Percentiles rank a stretch among this genome's conserved stretches.
Conservation (phyloP, 2,329 filamentous ascomycete species). For the Arthrobotrys conoides region DNA sequence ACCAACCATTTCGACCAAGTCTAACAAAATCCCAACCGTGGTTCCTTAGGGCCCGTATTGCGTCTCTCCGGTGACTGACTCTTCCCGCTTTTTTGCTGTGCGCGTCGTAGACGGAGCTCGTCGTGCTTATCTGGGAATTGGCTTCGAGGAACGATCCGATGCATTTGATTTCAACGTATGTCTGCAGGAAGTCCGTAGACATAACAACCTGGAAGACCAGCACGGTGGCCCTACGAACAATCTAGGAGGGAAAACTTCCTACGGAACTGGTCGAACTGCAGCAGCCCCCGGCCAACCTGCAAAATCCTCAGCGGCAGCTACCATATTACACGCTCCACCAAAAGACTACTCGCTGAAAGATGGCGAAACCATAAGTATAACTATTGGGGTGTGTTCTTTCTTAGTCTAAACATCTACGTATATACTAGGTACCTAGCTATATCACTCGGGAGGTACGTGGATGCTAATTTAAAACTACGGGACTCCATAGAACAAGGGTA, state of each 20-base stretch:
- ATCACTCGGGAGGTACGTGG: not conserved
- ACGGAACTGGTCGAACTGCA: conserved; percentile 65
- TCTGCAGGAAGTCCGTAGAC: conserved; percentile 78
- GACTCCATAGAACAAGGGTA: conserved; percentile 63
- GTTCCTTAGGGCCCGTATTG: conserved; percentile 62
- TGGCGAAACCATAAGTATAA: conserved; percentile 88
- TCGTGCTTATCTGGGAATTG: conserved; percentile 85
- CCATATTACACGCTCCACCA: conserved; percentile 59
- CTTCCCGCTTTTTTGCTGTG: conserved; percentile 85
- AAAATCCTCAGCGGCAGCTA: conserved; percentile 13
- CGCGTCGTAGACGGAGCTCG: conserved; percentile 81
- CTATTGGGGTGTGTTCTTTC: conserved; percentile 74
- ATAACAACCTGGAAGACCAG: conserved; percentile 69
- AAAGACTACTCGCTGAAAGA: conserved; percentile 89
- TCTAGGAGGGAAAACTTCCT: conserved; percentile 63
- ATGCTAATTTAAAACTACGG: conserved; percentile 19
- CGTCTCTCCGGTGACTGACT: conserved; percentile 84
- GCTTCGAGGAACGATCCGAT: conserved; percentile 87
- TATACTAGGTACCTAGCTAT: no score
- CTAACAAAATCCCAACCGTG: not conserved
- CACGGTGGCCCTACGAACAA: conserved; percentile 64
- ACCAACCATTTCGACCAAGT: conserved; percentile 1
- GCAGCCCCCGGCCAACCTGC: conserved; percentile 34
- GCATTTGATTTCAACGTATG: conserved; percentile 88
- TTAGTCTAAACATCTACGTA: not conserved